Evolutionary conservation across 495 filamentous ascomycete genomes (phyloP), one percentile per base, ranked within the genome.

Genomic region (Astrothelium macrocarpum): DNA sequence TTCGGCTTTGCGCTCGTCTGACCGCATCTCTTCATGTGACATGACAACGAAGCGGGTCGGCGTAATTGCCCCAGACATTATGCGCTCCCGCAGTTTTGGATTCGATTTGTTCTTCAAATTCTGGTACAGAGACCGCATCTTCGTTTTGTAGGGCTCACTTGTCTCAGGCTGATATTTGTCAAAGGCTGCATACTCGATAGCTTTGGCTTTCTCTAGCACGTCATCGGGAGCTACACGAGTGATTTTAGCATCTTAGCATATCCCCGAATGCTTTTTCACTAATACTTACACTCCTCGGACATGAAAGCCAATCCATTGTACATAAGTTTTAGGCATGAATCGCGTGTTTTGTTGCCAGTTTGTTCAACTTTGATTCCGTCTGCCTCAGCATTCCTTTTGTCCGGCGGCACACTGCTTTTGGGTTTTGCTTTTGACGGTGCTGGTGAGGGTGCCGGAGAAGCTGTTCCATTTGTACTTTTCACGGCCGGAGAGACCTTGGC

Each of bases 81-180:
- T 89, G 65, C 87, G 84, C 59, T 79, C 77, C 25, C 91, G 85
- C 32, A 98, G 81, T 59, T 79, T 80, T 29, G 81, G 78, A 78
- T 97, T 97, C 59, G 87, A 87, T 74, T 90, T 90, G 78, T 88
- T 89, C 81, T 96, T 97, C 60, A 98, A 82, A 70, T 96, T 96
- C 70, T 91, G 86, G 80, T 87, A 96, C 20, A 98, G 82, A 29
- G 88, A 90, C 72, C 95, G 89, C 66, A 96, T 85, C 77, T 96
- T 97, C 43, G 77, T 79, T 62, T 87, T 85, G 80, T 98, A 98
- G 45, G 82, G 77, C 58, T 82, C 73, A 62, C 82, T 82, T 4
- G 82, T 86, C 70, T 93, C 90, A 20, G 86, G 83, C 60, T 80
- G 82, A 69, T 83, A 83, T 10, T 78, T 69, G 18, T 78, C 76